Evolutionary conservation across 2,329 filamentous ascomycete species (phyloP).

Genomic region (Cytospora mali): DNA sequence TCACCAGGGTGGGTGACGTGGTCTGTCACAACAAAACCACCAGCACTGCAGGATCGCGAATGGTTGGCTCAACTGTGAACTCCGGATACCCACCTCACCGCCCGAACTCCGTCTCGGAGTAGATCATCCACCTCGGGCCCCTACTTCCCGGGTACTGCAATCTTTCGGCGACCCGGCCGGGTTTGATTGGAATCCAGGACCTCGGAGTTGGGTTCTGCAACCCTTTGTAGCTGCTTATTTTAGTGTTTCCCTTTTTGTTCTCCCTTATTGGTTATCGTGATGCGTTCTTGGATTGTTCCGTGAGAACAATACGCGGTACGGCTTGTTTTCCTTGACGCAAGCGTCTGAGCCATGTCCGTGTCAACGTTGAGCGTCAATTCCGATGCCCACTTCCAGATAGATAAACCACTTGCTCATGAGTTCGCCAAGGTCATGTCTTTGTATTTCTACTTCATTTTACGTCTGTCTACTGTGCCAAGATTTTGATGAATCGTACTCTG

Average conservation of each 20-base stretch:
- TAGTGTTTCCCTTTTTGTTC: not conserved
- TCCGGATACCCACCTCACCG: not conserved
- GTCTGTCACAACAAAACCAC: not conserved
- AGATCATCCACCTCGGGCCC: not conserved
- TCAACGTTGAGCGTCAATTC: not conserved
- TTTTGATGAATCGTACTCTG: not conserved
- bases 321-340: not conserved
- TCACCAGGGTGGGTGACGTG: constrained; percentile 1
- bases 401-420: not conserved
- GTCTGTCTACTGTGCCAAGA: too few species aligned
- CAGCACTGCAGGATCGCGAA: constrained; percentile 4
- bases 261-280: not conserved
- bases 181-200: not conserved
- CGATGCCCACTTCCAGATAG: not conserved
- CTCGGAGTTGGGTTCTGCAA: too few species aligned
- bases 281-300: not conserved
- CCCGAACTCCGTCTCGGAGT: not conserved
- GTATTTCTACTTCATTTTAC: not conserved
- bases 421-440: not conserved
- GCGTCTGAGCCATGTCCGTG: not conserved
- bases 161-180: not conserved
- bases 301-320: not conserved
- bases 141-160: not conserved
- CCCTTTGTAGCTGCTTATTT: too few species aligned
- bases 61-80: constrained; percentile 4